Conservation (phyloP, 495 filamentous ascomycete species). For the Parachaetomium inaequale region DNA sequence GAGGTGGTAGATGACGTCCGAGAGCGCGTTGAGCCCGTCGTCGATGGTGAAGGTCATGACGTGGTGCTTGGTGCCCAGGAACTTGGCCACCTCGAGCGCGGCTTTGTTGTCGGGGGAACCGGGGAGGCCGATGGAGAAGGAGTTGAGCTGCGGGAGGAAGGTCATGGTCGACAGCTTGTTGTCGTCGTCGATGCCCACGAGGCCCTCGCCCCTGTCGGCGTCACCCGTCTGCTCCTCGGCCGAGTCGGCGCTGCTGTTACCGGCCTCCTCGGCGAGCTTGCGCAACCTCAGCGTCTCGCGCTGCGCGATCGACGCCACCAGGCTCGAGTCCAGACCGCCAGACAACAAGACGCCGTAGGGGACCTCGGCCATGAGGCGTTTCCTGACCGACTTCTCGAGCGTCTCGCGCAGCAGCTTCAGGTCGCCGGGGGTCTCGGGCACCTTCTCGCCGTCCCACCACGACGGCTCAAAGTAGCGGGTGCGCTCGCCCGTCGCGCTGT, state of each 20-base stretch:
- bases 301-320: constrained; percentile 94
- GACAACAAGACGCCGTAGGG: constrained; percentile 95
- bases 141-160: constrained; percentile 89
- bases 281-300: constrained; percentile 79
- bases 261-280: constrained; percentile 52
- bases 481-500: constrained; percentile 77
- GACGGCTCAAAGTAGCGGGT: constrained; percentile 85
- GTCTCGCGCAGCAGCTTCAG: constrained; percentile 73
- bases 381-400: constrained; percentile 87
- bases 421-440: constrained; percentile 77
- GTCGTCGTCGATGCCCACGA: constrained; percentile 92
- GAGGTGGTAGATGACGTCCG: constrained; percentile 95
- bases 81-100: constrained; percentile 84
- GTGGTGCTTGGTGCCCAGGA: constrained; percentile 95
- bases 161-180: constrained; percentile 88
- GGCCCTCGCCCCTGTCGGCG: constrained; percentile 55
- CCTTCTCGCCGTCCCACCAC: constrained; percentile 82
- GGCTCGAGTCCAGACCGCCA: constrained; percentile 89
- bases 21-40: constrained; percentile 91
- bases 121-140: constrained; percentile 94
- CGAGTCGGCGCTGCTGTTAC: constrained; percentile 32
- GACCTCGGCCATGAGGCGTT: constrained; percentile 97
- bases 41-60: constrained; percentile 96
- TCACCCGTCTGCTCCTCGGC: constrained; percentile 44
- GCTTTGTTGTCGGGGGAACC: constrained; percentile 86